Conservation (phyloP, 495 filamentous ascomycete genomes). For the Penicillium silybi region DNA sequence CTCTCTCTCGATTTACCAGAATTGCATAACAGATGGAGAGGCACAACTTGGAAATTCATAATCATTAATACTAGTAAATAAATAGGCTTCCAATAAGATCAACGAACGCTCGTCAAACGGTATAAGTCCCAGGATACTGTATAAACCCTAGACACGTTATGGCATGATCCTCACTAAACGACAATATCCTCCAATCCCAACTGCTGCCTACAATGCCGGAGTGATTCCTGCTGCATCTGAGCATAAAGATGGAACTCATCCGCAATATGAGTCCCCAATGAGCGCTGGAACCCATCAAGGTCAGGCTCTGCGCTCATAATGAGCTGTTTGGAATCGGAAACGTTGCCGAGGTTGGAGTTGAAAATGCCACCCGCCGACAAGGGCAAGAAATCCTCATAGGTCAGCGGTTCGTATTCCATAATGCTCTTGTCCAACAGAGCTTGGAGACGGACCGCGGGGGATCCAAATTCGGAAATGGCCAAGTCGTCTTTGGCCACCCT, state of each 20-base stretch:
- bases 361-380: conserved; percentile 43
- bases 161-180: not conserved
- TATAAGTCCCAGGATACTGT: not conserved
- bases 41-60: not conserved
- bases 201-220: conserved; percentile 19
- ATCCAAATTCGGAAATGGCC: not conserved
- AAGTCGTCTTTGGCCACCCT: conserved; percentile 2
- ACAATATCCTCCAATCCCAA: conserved; percentile 16
- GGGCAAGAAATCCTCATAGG: conserved; percentile 43
- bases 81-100: not conserved
- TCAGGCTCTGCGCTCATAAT: conserved; percentile 31
- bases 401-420: conserved; percentile 32
- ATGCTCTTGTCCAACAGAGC: conserved; percentile 20
- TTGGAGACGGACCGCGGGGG: conserved; percentile 1
- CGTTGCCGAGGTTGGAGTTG: conserved; percentile 33
- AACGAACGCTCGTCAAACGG: not conserved
- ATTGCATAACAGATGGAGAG: not conserved
- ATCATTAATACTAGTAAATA: not conserved
- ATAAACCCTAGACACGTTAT: not conserved
- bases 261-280: conserved; percentile 17
- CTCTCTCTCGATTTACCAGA: not conserved
- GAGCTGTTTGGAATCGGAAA: conserved; percentile 20
- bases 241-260: conserved; percentile 31
- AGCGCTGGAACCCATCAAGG: conserved; percentile 29
- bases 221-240: conserved; percentile 23